Percentiles rank a stretch among this genome's conserved stretches.
These are phyloP conservation scores for Astrothelium macrocarpum DNA, from an alignment of 495 filamentous ascomycete species.

Conservation along the genomic window DNA sequence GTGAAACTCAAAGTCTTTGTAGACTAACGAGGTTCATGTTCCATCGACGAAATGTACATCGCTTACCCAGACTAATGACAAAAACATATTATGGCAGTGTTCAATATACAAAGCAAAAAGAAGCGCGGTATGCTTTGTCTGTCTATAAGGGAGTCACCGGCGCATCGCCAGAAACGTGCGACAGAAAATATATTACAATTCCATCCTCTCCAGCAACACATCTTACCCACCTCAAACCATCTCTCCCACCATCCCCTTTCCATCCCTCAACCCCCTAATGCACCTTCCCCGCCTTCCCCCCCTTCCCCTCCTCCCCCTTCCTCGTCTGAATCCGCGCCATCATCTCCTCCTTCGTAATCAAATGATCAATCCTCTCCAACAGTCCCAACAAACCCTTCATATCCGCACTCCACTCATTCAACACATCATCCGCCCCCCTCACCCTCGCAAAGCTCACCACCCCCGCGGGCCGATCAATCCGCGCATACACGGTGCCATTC, in stretches of 20 bases:
- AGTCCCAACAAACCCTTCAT: conserved; percentile 95
- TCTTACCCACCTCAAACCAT: not conserved
- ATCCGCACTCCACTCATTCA: conserved; percentile 98
- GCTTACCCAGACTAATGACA: too few relatives aligned
- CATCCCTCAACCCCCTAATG: not conserved
- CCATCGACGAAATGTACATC: too few relatives aligned
- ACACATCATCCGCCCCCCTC: conserved; percentile 87
- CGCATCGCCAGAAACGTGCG: not conserved
- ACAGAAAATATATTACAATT: not conserved
- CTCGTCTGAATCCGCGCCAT: conserved; percentile 89
- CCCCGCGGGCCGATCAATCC: conserved; percentile 88
- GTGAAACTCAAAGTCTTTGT: too few relatives aligned
- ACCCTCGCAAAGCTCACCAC: conserved; percentile 90
- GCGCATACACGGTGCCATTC: conserved; percentile 92
- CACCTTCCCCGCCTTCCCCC: conserved; percentile 19
- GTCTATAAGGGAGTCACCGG: not conserved
- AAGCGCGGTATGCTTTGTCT: not conserved
- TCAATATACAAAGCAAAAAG: not conserved
- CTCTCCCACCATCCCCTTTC: not conserved
- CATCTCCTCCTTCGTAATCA: conserved; percentile 99
- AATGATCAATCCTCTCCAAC: conserved; percentile 89
- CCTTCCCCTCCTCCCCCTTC: conserved; percentile 42
- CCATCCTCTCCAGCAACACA: not conserved
- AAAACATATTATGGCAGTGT: too few relatives aligned
- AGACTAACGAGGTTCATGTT: too few relatives aligned